phyloP scores from a whole-genome alignment of 2,329 filamentous ascomycete genomes.

The Claviceps capensis region DNA sequence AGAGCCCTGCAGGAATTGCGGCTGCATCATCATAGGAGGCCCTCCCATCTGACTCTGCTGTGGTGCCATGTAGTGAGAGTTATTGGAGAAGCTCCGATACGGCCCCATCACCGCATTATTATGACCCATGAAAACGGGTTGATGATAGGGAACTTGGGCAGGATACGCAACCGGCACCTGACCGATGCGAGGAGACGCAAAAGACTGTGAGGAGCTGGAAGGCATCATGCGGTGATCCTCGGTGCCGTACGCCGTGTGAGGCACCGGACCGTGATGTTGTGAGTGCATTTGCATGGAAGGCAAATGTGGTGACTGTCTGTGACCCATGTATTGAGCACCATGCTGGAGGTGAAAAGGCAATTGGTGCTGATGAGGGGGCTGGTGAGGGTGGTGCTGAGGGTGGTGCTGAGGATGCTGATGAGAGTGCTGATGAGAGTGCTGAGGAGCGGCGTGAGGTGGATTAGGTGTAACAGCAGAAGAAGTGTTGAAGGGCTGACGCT shows the following conservation, averaged over 20 bases:
- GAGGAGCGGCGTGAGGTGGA: constrained; percentile 53
- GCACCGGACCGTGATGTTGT: constrained; percentile 55
- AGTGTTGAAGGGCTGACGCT: constrained; percentile 44
- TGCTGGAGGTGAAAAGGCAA: constrained; percentile 73
- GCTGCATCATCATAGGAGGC: constrained; percentile 66
- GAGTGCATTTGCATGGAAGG: constrained; percentile 65
- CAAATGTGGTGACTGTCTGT: constrained; percentile 60
- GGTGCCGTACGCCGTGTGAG: constrained; percentile 53
- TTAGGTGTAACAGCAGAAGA: constrained; percentile 54
- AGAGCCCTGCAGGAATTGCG: constrained; percentile 61
- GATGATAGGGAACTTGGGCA: constrained; percentile 56
- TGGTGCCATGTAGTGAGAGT: constrained; percentile 54
- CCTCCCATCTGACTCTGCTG: constrained; percentile 58
- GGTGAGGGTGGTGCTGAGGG: too few relatives aligned
- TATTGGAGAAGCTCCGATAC: constrained; percentile 58
- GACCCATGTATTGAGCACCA: constrained; percentile 51
- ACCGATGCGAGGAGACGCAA: constrained; percentile 68
- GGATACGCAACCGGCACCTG: constrained; percentile 59
- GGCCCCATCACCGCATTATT: constrained; percentile 57
- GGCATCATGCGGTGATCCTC: constrained; percentile 87
- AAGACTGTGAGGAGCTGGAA: constrained; percentile 69
- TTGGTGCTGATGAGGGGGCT: constrained; percentile 61
- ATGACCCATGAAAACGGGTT: constrained; percentile 59
- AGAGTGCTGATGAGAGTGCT: constrained; percentile 66
- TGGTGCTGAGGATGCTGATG: constrained; percentile 51